These are phyloP conservation scores for Canariomyces notabilis DNA, from an alignment of 2,329 filamentous ascomycete species.

Conservation along the genomic window DNA sequence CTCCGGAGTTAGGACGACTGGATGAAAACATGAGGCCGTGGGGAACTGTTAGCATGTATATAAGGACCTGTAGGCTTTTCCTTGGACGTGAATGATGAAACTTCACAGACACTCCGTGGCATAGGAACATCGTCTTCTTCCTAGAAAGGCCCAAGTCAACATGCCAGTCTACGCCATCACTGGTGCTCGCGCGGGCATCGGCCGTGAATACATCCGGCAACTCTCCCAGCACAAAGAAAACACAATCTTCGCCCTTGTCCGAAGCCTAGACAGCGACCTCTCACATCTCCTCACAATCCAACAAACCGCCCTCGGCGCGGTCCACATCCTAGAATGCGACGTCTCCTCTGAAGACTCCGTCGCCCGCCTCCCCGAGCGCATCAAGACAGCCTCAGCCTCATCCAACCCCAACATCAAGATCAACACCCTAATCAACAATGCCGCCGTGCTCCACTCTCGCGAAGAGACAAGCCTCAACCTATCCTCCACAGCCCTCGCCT, in stretches of 20 bases:
- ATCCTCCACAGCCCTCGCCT: constrained; percentile 30
- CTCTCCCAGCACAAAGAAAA: constrained; percentile 23
- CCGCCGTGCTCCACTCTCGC: constrained; percentile 34
- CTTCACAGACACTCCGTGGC: no score
- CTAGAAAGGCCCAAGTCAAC: no score
- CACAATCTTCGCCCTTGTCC: constrained; percentile 27
- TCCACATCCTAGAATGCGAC: constrained; percentile 29
- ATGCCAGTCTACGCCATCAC: constrained; percentile 32
- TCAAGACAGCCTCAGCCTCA: constrained; percentile 27
- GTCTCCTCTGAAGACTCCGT: constrained; percentile 12
- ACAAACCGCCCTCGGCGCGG: constrained; percentile 7
- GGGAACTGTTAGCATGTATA: no score
- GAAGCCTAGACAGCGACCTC: constrained; percentile 25
- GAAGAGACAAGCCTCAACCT: constrained; percentile 35
- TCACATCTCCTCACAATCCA: constrained; percentile 22
- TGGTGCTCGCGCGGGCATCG: constrained; percentile 30
- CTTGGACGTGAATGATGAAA: no score
- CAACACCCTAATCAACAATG: constrained; percentile 30
- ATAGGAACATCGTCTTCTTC: no score
- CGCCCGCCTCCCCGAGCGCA: constrained; percentile 23
- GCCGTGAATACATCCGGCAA: constrained; percentile 31
- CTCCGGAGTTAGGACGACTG: no score
- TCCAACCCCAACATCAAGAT: constrained; percentile 29
- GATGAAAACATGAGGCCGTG: no score
- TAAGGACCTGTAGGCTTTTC: no score